phyloP scores from a whole-genome alignment of 306 rosid species.

The Benincasa hispida region DNA sequence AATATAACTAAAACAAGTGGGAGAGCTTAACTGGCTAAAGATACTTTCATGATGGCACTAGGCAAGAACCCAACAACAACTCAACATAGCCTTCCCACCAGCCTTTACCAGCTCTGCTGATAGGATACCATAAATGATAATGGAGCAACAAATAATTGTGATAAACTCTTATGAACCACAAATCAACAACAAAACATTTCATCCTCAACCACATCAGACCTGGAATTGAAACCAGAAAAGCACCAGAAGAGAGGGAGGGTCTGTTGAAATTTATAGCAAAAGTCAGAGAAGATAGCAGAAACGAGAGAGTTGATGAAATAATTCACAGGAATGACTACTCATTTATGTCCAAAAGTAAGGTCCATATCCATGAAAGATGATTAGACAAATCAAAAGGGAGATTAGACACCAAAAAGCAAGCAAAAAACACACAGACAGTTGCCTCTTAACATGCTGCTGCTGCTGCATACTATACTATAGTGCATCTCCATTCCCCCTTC shows the following conservation, averaged over 20 bases:
- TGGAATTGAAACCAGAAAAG: constrained; percentile 18
- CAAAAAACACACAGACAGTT: constrained; percentile 9
- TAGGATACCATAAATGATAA: not conserved
- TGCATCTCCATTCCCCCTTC: not conserved
- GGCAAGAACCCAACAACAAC: not conserved
- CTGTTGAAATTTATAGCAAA: not conserved
- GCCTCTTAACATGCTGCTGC: not conserved
- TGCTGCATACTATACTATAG: not conserved
- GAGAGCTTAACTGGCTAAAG: not conserved
- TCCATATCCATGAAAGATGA: constrained; percentile 13
- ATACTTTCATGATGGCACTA: not conserved
- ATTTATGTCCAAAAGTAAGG: constrained; percentile 1
- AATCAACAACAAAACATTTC: not conserved
- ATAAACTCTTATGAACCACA: not conserved
- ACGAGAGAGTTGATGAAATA: not conserved
- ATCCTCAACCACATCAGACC: constrained; percentile 4
- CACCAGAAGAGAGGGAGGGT: too few relatives aligned
- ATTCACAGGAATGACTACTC: not conserved
- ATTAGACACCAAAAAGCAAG: not conserved
- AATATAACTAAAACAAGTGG: not conserved
- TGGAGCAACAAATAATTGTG: not conserved
- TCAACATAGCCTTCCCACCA: not conserved
- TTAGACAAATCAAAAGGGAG: constrained; percentile 7
- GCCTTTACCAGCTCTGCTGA: not conserved
- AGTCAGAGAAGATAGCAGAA: not conserved